A percentile compares a stretch with the other conserved stretches of the same genome.
phyloP scores from a whole-genome alignment of 2,329 filamentous ascomycete species.

The Pyrenophora seminiperda region DNA sequence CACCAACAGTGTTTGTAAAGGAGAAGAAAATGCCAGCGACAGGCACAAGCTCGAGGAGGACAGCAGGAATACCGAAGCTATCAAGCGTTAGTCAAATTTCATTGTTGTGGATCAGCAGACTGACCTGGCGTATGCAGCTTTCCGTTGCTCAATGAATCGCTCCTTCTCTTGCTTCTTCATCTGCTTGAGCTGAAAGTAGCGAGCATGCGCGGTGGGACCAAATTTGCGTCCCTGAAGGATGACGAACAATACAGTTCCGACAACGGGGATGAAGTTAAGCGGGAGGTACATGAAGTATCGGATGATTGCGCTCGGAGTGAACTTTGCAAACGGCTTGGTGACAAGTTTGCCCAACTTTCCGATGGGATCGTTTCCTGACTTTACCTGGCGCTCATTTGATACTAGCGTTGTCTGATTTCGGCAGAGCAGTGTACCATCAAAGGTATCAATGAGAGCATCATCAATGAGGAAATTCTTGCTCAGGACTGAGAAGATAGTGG shows the following conservation, averaged over 20 bases:
- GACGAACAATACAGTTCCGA: constrained; percentile 83
- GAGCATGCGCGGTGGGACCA: constrained; percentile 59
- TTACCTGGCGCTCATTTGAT: constrained; percentile 74
- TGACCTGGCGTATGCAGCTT: constrained; percentile 79
- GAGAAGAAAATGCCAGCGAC: constrained; percentile 81
- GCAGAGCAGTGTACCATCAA: constrained; percentile 72
- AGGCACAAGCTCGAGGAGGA: constrained; percentile 82
- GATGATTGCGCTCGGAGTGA: constrained; percentile 65
- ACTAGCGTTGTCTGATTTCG: constrained; percentile 67
- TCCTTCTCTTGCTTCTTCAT: constrained; percentile 71
- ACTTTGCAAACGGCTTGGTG: constrained; percentile 60
- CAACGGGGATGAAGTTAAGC: constrained; percentile 88
- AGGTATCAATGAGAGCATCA: constrained; percentile 84
- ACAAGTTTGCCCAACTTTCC: constrained; percentile 62
- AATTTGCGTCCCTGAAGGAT: constrained; percentile 66
- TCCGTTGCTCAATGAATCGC: constrained; percentile 71
- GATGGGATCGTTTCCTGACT: constrained; percentile 59
- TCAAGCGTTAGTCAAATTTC: constrained; percentile 4
- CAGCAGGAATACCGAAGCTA: constrained; percentile 73
- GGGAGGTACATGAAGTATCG: constrained; percentile 85
- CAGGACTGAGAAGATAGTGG: constrained; percentile 59
- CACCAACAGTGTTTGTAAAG: constrained; percentile 91
- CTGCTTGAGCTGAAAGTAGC: constrained; percentile 92
- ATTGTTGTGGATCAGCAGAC: neutral
- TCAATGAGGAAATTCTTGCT: constrained; percentile 75